Evolutionary conservation across 2,329 filamentous ascomycete genomes (phyloP).

Genomic region (Colletotrichum tropicicola): DNA sequence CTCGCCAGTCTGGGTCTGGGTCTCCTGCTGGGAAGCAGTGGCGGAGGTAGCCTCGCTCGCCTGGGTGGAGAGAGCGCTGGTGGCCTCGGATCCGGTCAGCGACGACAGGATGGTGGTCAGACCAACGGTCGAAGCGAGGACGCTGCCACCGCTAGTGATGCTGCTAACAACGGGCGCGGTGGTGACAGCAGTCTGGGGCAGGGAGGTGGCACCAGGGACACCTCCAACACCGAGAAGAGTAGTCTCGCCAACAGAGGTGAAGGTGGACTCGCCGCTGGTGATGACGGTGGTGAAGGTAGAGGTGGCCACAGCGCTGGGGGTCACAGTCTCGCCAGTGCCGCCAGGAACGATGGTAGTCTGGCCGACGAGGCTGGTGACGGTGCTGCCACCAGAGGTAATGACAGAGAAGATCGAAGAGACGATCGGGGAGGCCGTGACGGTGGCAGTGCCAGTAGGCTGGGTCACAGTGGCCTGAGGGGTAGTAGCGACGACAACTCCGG

Average conservation of each 20-base stretch:
- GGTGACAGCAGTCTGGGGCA: constrained; percentile 8
- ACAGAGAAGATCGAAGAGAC: constrained; percentile 26
- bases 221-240: constrained; percentile 36
- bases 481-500: constrained; percentile 9
- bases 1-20: constrained; percentile 6
- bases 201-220: constrained; percentile 15
- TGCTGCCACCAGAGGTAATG: constrained; percentile 44
- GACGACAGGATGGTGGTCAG: constrained; percentile 36
- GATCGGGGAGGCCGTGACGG: constrained; percentile 13
- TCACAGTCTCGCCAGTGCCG: constrained; percentile 2
- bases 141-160: constrained; percentile 16
- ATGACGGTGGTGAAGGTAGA: constrained; percentile 35
- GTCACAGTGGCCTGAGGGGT: constrained; percentile 37
- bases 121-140: constrained; percentile 25
- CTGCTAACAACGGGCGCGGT: constrained; percentile 29
- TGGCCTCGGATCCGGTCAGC: constrained; percentile 34
- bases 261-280: constrained; percentile 33
- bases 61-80: constrained; percentile 34
- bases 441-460: constrained; percentile 18
- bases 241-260: constrained; percentile 38
- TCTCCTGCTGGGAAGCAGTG: constrained; percentile 8
- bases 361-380: constrained; percentile 45
- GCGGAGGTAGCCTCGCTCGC: constrained; percentile 28
- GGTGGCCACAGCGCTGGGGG: constrained; percentile 43
- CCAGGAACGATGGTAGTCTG: constrained; percentile 13